Evolutionary conservation across 306 rosid species (phyloP).

Genomic region (Gleditsia sinensis): DNA sequence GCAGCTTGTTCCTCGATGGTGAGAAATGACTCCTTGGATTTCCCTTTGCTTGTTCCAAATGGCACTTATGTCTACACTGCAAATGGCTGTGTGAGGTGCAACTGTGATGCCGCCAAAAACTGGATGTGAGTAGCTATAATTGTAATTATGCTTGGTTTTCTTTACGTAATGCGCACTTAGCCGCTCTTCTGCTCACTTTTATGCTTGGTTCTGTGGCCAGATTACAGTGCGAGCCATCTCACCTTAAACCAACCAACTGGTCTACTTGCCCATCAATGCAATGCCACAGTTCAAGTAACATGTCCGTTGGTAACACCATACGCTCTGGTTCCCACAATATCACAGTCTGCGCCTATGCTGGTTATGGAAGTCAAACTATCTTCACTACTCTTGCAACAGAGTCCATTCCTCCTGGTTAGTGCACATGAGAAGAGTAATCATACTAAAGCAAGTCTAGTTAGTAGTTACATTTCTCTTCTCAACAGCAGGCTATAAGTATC

Average conservation of each 20-base stretch:
- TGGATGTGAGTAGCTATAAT: slow-evolving; percentile 41
- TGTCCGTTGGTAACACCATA: slow-evolving; percentile 34
- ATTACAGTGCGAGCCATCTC: slow-evolving; percentile 52
- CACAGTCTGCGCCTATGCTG: slow-evolving; percentile 50
- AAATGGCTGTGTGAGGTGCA: slow-evolving; percentile 50
- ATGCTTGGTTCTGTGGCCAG: slow-evolving; percentile 24
- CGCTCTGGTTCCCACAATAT: slow-evolving; percentile 24
- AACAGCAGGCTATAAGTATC: too few relatives aligned
- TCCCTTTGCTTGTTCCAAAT: slow-evolving; percentile 47
- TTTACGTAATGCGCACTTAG: too few relatives aligned
- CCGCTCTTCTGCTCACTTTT: neutral
- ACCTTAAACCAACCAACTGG: slow-evolving; percentile 39
- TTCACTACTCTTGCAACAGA: slow-evolving; percentile 28
- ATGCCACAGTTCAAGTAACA: slow-evolving; percentile 33
- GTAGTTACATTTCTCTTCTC: neutral
- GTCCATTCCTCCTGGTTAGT: slow-evolving; percentile 48
- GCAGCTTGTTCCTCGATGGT: slow-evolving; percentile 59
- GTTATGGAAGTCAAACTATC: slow-evolving; percentile 42
- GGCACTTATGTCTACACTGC: slow-evolving; percentile 54
- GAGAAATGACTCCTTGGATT: slow-evolving; percentile 37
- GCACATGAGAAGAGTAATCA: neutral
- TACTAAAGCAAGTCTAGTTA: too few relatives aligned
- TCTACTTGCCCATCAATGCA: slow-evolving; percentile 45
- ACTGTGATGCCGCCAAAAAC: slow-evolving; percentile 36
- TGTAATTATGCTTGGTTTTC: too few relatives aligned